phyloP scores from a whole-genome alignment of 805 yeast genomes.

The Candida xyloterini region DNA sequence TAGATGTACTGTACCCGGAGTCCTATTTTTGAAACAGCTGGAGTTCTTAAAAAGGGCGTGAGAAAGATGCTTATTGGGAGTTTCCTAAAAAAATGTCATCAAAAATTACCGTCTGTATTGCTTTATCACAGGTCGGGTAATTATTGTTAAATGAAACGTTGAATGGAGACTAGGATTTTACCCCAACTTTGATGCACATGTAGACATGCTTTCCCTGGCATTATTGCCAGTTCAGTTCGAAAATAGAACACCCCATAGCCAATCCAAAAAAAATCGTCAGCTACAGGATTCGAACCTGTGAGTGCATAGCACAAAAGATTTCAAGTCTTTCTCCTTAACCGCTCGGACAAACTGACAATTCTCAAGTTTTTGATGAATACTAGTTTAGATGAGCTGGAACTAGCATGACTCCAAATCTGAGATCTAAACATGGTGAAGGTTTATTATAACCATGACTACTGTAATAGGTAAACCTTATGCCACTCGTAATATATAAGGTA shows the following conservation, averaged over 20 bases:
- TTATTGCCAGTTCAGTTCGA: neutral
- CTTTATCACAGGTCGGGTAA: neutral
- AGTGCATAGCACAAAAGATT: conserved; percentile 61
- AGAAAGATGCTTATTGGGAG: conserved; percentile 2
- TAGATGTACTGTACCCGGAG: neutral
- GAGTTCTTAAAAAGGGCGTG: neutral
- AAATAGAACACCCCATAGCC: neutral
- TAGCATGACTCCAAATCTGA: too few species aligned
- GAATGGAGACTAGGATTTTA: neutral
- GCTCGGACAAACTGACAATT: conserved; percentile 44
- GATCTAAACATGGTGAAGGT: too few species aligned
- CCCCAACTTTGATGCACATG: too few species aligned
- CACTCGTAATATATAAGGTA: neutral
- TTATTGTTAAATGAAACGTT: neutral
- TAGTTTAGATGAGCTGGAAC: neutral
- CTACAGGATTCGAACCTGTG: conserved; percentile 63
- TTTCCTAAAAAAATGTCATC: neutral
- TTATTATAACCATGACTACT: too few species aligned
- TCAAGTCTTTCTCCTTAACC: conserved; percentile 58
- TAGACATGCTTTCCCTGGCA: too few species aligned
- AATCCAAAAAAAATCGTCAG: conserved; percentile 36
- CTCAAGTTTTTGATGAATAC: neutral
- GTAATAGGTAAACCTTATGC: too few species aligned
- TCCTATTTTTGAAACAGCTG: too few species aligned
- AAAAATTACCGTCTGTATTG: neutral